Base-by-base conservation (phyloP, 2,329 filamentous ascomycete genomes). In the Exophiala alcalophila region DNA sequence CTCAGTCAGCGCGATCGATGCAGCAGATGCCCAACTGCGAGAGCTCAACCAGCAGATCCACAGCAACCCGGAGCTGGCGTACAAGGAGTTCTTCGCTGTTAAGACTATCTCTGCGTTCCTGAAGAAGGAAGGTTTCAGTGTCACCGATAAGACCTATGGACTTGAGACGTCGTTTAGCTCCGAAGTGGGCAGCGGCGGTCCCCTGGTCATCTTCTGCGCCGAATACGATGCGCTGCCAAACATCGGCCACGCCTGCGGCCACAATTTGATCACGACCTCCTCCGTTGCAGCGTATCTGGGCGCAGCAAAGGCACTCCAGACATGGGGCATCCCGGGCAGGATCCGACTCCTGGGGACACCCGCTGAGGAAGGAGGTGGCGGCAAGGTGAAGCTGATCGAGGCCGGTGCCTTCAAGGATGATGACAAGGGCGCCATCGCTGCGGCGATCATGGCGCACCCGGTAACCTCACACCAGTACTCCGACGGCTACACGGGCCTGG, bases 81-180 rank as follows among this genome's bases (percentile, higher is more conserved):
- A 70, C 53, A 56, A 76, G 40, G 76, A 79, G 48, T 60, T 68
- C 54, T 65, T 63, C 12, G 76, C 76, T 8, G 38, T 34, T 4
- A 25, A 41, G 21, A 33, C 27, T 14, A 41, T 41, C 9, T 32
- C 38, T 18, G n/a, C 29, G 5, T 41, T 41, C 18, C 29, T 41
- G 14, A 19, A 27, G 12, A 31, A 26, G 11, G 23, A 33, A 12
- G 38, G 38, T 18, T 41, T 41, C 21, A 10, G 55, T 0, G 71
- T 77, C 4, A 70, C 62, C 4, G 66, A 66, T 0, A 66, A 72
- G 33, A 69, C 73, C 0, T 76, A 74, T 52, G 74, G 70, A 3
- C 53, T 79, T 0, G 61, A 66, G 5, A 79, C 75, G 0, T 65
- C 73, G 1, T 78, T 79, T 49, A 67, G 69, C 31, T 70, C 67